Evolutionary conservation across 2,329 filamentous ascomycete genomes (phyloP).

Genomic region (Sporothrix brasiliensis): DNA sequence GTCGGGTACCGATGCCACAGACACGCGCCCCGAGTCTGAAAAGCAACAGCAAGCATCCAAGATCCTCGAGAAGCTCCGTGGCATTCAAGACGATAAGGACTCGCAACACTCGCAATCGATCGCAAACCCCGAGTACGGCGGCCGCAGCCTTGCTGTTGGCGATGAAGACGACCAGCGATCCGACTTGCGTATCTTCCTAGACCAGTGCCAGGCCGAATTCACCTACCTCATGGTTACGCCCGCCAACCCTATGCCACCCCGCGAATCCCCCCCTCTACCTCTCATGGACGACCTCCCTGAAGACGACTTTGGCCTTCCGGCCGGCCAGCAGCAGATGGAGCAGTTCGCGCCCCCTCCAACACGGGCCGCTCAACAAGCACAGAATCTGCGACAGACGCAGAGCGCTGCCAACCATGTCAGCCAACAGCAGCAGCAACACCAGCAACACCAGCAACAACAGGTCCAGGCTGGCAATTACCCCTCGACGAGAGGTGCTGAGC

Average conservation of each 20-base stretch:
- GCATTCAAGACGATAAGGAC: slow-evolving; percentile 47
- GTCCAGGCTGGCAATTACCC: slow-evolving; percentile 45
- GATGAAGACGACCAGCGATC: slow-evolving; percentile 57
- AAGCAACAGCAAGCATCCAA: slow-evolving; percentile 55
- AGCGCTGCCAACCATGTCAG: slow-evolving; percentile 16
- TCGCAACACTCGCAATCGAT: slow-evolving; percentile 46
- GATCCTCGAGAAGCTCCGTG: slow-evolving; percentile 38
- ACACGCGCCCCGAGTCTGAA: slow-evolving; percentile 47
- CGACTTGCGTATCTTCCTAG: slow-evolving; percentile 63
- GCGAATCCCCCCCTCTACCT: slow-evolving; percentile 60
- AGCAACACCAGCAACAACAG: slow-evolving; percentile 47
- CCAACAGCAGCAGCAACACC: slow-evolving; percentile 45
- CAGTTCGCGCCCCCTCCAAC: slow-evolving; percentile 30
- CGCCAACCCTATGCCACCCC: slow-evolving; percentile 66
- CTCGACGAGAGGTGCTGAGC: slow-evolving; percentile 44
- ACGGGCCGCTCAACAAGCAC: slow-evolving; percentile 40
- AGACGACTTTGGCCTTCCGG: slow-evolving; percentile 54
- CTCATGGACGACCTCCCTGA: slow-evolving; percentile 63
- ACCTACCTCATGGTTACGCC: slow-evolving; percentile 70
- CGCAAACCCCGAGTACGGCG: slow-evolving; percentile 50
- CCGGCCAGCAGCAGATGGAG: slow-evolving; percentile 46
- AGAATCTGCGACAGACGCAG: slow-evolving; percentile 45
- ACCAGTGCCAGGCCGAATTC: slow-evolving; percentile 67
- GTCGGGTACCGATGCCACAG: slow-evolving; percentile 45
- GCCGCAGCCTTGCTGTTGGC: slow-evolving; percentile 49